Conservation (phyloP, 1,139 yeast genomes). For the Zhuliangozyma parablackwelliae region DNA sequence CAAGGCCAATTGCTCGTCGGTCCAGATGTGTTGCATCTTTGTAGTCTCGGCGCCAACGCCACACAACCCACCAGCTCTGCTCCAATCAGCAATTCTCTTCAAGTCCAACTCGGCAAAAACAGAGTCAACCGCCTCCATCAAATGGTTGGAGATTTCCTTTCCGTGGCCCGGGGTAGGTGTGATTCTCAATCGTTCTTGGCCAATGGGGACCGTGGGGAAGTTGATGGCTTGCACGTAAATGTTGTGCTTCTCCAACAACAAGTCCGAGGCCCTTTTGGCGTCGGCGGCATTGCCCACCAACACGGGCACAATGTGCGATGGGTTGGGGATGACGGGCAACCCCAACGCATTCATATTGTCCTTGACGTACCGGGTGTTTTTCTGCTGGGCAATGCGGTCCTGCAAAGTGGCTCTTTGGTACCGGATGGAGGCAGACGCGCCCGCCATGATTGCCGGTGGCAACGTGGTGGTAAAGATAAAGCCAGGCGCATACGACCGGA, state of each 20-base stretch:
- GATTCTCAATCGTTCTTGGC: slow-evolving; percentile 91
- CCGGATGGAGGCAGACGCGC: slow-evolving; percentile 82
- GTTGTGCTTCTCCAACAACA: slow-evolving; percentile 74
- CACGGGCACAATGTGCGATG: slow-evolving; percentile 94
- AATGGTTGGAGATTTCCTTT: slow-evolving; percentile 66
- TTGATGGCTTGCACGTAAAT: slow-evolving; percentile 97
- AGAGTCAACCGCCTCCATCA: slow-evolving; percentile 73
- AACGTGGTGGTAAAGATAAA: slow-evolving; percentile 93
- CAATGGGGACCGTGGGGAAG: slow-evolving; percentile 96
- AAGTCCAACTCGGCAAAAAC: slow-evolving; percentile 74
- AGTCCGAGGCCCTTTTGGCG: slow-evolving; percentile 88
- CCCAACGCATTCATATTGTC: slow-evolving; percentile 63
- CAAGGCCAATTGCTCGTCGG: slow-evolving; percentile 67
- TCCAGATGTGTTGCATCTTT: slow-evolving; percentile 69
- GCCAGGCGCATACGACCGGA: slow-evolving; percentile 95
- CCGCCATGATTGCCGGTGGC: slow-evolving; percentile 98
- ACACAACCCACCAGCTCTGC: slow-evolving; percentile 73
- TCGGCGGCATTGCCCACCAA: slow-evolving; percentile 90
- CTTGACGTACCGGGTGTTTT: slow-evolving; percentile 82
- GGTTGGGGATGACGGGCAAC: slow-evolving; percentile 95
- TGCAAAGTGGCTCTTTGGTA: slow-evolving; percentile 73
- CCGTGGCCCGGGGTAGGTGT: slow-evolving; percentile 98
- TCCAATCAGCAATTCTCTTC: slow-evolving; percentile 79
- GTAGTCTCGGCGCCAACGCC: slow-evolving; percentile 68
- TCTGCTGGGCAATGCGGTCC: slow-evolving; percentile 82